These are phyloP conservation scores for Calocera cornea DNA, from an alignment of 768 basidiomycete genomes.

Conservation along the genomic window DNA sequence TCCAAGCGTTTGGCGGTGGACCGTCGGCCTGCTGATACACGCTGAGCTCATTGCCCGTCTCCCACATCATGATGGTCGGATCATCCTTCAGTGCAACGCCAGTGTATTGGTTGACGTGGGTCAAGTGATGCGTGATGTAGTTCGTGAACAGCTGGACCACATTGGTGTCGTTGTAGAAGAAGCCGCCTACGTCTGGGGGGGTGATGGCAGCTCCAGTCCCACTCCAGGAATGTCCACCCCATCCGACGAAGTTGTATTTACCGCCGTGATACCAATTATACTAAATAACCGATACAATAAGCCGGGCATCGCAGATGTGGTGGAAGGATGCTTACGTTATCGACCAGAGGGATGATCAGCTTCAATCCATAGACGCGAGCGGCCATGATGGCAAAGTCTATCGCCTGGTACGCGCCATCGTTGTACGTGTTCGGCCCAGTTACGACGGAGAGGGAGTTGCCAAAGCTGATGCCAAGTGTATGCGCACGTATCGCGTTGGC, in stretches of 20 bases:
- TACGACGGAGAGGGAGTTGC: not conserved
- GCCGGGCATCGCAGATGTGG: not conserved
- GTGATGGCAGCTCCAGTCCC: slow-evolving; percentile 14
- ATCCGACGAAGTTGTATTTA: slow-evolving; percentile 17
- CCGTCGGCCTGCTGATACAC: slow-evolving; percentile 16
- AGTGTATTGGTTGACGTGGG: slow-evolving; percentile 15
- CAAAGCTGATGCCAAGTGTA: slow-evolving; percentile 16
- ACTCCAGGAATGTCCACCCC: not conserved
- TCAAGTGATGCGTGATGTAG: slow-evolving; percentile 14
- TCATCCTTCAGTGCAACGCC: slow-evolving; percentile 15
- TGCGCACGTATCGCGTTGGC: slow-evolving; percentile 16
- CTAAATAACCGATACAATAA: not conserved
- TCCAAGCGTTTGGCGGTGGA: slow-evolving; percentile 15
- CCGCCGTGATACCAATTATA: slow-evolving; percentile 19
- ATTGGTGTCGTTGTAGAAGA: slow-evolving; percentile 13
- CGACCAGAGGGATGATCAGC: slow-evolving; percentile 15
- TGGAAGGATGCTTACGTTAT: slow-evolving; percentile 6
- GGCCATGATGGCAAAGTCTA: slow-evolving; percentile 17
- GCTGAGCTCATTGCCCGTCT: slow-evolving; percentile 18
- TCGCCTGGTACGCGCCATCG: slow-evolving; percentile 11
- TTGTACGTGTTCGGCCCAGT: not conserved
- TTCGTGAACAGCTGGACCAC: slow-evolving; percentile 13
- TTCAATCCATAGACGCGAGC: slow-evolving; percentile 15
- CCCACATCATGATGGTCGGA: slow-evolving; percentile 17
- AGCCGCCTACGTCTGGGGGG: slow-evolving; percentile 10